These are phyloP conservation scores for Andalucia godoyi DNA, from an alignment of 78 protist genomes.

Conservation along the genomic window DNA sequence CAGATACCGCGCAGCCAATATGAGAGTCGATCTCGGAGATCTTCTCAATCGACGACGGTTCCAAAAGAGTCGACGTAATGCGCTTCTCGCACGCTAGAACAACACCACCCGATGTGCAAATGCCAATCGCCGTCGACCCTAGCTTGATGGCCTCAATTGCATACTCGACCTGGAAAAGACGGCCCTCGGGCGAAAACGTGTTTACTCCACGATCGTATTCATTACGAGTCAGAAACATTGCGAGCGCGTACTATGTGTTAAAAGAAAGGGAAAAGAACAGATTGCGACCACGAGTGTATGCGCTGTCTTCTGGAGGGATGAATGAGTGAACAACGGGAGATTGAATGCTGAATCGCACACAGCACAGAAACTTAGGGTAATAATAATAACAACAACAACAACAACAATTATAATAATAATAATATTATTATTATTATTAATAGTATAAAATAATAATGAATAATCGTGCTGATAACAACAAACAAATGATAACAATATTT, in stretches of 20 bases:
- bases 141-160: conserved; percentile 96
- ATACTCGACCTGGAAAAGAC: conserved; percentile 96
- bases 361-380: background rate
- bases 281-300: background rate
- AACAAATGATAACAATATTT: no score
- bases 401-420: no score
- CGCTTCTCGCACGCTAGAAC: conserved; percentile 95
- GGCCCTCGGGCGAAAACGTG: conserved; percentile 99
- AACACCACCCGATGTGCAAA: conserved; percentile 94
- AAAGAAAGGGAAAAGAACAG: no score
- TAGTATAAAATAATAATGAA: no score
- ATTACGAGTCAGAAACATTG: conserved; percentile 22
- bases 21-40: conserved; percentile 50
- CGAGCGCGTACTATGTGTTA: no score
- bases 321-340: background rate
- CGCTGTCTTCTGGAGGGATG: background rate
- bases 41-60: conserved; percentile 65
- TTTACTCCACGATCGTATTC: conserved; percentile 98
- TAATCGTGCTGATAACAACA: no score
- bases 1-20: conserved; percentile 85
- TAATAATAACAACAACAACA: no score
- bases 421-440: no score
- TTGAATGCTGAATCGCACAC: background rate
- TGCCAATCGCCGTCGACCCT: conserved; percentile 95
- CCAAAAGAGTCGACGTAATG: conserved; percentile 84